These are phyloP conservation scores for Podospora pseudopauciseta DNA, from an alignment of 495 filamentous ascomycete species.

Conservation along the genomic window DNA sequence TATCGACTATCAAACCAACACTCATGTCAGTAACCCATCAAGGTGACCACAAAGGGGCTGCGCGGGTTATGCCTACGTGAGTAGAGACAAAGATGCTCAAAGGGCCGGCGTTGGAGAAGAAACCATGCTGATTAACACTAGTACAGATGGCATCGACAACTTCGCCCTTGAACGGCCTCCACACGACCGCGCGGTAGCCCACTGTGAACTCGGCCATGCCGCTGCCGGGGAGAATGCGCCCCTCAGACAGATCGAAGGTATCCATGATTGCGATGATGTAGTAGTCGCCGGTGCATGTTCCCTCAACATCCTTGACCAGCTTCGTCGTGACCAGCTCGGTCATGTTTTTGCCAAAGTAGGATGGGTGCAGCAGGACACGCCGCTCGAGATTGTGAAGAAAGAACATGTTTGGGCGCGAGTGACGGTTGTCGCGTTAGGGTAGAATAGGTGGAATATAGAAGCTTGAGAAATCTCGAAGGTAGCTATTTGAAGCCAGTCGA, in stretches of 20 bases:
- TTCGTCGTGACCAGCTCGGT: slow-evolving; percentile 80
- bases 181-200: slow-evolving; percentile 91
- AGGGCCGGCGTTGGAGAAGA: slow-evolving; percentile 88
- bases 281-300: slow-evolving; percentile 85
- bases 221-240: slow-evolving; percentile 82
- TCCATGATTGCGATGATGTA: slow-evolving; percentile 97
- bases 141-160: slow-evolving; percentile 91
- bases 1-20: slow-evolving; percentile 63
- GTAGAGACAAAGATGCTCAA: slow-evolving; percentile 84
- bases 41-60: background rate
- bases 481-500: background rate
- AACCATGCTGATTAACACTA: slow-evolving; percentile 84
- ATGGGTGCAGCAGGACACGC: slow-evolving; percentile 88
- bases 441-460: background rate
- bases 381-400: slow-evolving; percentile 96
- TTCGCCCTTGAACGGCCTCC: slow-evolving; percentile 94
- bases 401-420: slow-evolving; percentile 62
- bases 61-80: slow-evolving; percentile 55
- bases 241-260: slow-evolving; percentile 84
- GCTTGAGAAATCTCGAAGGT: background rate
- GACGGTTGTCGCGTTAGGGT: background rate
- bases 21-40: background rate
- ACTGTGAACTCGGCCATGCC: slow-evolving; percentile 93
- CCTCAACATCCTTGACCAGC: slow-evolving; percentile 88
- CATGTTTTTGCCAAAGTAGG: slow-evolving; percentile 90